Evolutionary conservation across 164 flowering plant species (phyloP).

Genomic region (Litsea cubeba): DNA sequence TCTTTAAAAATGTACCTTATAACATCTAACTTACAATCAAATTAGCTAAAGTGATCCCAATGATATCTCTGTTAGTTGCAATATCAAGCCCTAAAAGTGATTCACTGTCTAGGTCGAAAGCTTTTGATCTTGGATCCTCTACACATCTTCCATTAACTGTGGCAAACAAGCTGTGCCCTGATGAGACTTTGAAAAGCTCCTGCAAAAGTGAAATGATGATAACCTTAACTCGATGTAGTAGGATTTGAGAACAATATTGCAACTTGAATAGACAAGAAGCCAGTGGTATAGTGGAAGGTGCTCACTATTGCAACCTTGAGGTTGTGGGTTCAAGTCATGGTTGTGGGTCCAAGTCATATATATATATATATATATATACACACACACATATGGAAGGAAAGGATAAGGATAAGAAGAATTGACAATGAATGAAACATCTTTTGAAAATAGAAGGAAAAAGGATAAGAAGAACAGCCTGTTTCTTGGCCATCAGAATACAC

Average conservation of each 20-base stretch:
- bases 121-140: conserved; percentile 60
- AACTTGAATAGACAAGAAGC: not conserved
- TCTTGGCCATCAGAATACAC: not conserved
- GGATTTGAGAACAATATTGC: too few relatives aligned
- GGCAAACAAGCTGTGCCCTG: conserved; percentile 61
- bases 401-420: too few relatives aligned
- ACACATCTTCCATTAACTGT: conserved; percentile 66
- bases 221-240: not conserved
- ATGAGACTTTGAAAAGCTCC: conserved; percentile 63
- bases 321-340: too few relatives aligned
- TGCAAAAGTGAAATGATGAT: conserved; percentile 11
- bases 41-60: conserved; percentile 69
- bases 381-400: too few relatives aligned
- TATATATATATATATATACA: too few relatives aligned
- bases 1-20: too few relatives aligned
- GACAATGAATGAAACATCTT: not conserved
- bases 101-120: conserved; percentile 54
- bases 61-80: conserved; percentile 60
- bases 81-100: conserved; percentile 57
- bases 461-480: not conserved
- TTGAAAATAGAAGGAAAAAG: not conserved
- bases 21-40: conserved; percentile 45
- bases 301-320: too few relatives aligned
- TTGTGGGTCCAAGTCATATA: too few relatives aligned
- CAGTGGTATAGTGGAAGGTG: too few relatives aligned